phyloP scores from a whole-genome alignment of 345 rosid genomes.

The Eucalyptus erythrocorys region DNA sequence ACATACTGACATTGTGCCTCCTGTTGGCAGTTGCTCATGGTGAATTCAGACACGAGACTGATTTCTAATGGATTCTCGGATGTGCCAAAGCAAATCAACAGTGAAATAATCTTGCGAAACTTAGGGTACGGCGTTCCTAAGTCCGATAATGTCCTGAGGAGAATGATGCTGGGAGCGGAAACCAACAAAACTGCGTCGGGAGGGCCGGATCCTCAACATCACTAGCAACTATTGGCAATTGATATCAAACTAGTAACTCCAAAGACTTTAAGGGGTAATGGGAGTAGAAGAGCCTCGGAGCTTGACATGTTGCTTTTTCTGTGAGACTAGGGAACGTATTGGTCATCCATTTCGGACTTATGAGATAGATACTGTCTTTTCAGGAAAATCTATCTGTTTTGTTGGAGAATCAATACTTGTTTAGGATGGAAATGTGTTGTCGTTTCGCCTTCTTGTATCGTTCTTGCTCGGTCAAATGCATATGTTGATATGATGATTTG shows the following conservation, averaged over 20 bases:
- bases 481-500: not conserved
- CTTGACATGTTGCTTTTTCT: not conserved
- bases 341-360: not conserved
- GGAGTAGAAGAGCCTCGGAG: not conserved
- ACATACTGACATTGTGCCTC: not conserved
- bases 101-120: not conserved
- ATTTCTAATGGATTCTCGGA: not conserved
- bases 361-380: not conserved
- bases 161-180: not conserved
- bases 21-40: not conserved
- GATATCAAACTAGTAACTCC: not conserved
- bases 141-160: not conserved
- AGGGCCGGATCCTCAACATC: slow-evolving; percentile 41
- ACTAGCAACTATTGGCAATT: not conserved
- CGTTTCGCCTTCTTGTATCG: not conserved
- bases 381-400: not conserved
- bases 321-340: not conserved
- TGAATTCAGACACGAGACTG: not conserved
- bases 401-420: not conserved
- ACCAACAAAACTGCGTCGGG: slow-evolving; percentile 14
- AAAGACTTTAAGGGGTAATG: not conserved
- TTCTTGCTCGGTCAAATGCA: not conserved
- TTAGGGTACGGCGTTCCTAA: slow-evolving; percentile 1
- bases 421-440: not conserved
- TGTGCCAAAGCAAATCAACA: not conserved